A percentile compares a stretch with the other conserved stretches of the same genome.
Evolutionary conservation across 306 rosid species (phyloP).

Genomic region (Cyamopsis tetragonoloba): DNA sequence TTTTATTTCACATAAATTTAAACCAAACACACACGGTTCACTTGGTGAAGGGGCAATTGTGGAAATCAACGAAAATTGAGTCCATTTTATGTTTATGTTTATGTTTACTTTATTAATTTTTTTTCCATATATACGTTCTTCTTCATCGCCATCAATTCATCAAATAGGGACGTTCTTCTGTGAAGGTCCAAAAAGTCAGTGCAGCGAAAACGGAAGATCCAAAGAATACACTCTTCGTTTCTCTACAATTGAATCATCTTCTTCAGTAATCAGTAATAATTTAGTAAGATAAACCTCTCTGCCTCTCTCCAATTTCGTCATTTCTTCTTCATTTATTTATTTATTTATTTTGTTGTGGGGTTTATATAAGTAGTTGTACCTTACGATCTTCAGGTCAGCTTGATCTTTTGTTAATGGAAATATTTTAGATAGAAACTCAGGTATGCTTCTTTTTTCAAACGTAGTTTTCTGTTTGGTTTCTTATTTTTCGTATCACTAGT

Average conservation of each 20-base stretch:
- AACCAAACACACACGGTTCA: too few species aligned
- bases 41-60: too few species aligned
- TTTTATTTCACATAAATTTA: too few species aligned
- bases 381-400: constrained; percentile 45
- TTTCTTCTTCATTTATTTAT: background rate
- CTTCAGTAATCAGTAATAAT: too few species aligned
- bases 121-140: constrained; percentile 20
- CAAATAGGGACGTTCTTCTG: constrained; percentile 47
- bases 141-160: constrained; percentile 19
- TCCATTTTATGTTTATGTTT: too few species aligned
- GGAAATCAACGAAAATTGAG: too few species aligned
- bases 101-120: too few species aligned
- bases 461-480: background rate
- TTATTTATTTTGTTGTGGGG: background rate
- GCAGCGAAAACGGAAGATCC: constrained; percentile 64
- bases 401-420: constrained; percentile 38
- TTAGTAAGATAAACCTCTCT: constrained; percentile 26
- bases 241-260: constrained; percentile 17
- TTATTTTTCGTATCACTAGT: background rate
- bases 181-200: constrained; percentile 67
- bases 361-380: constrained; percentile 22
- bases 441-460: constrained; percentile 22
- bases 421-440: constrained; percentile 44
- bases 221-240: constrained; percentile 27
- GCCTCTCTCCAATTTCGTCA: constrained; percentile 20